Percentiles rank a stretch among this genome's conserved stretches.
These are phyloP conservation scores for Trichosporon coremiiforme DNA, from an alignment of 1,284 basidiomycete genomes.

Conservation along the genomic window DNA sequence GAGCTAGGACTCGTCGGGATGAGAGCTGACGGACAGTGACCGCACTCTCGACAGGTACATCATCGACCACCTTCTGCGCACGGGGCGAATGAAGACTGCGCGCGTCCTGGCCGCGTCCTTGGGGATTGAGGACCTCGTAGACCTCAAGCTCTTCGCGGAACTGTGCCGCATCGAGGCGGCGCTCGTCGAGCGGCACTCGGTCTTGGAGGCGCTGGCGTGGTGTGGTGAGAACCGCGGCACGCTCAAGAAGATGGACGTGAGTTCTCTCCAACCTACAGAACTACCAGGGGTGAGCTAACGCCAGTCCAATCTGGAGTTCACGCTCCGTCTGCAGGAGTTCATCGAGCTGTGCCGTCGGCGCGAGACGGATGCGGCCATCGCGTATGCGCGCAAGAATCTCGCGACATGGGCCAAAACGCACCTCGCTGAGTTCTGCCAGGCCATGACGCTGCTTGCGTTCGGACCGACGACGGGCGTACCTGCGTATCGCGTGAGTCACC, in stretches of 20 bases:
- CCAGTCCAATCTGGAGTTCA: slow-evolving; percentile 92
- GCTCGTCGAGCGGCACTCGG: slow-evolving; percentile 68
- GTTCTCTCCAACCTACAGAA: slow-evolving; percentile 33
- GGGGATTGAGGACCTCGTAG: slow-evolving; percentile 65
- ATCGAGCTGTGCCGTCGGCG: slow-evolving; percentile 80
- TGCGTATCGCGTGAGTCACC: slow-evolving; percentile 55
- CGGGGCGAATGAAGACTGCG: slow-evolving; percentile 50
- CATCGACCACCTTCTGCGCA: slow-evolving; percentile 83
- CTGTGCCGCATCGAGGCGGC: slow-evolving; percentile 82
- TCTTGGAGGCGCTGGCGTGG: slow-evolving; percentile 87
- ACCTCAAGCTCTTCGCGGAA: slow-evolving; percentile 88
- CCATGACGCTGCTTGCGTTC: slow-evolving; percentile 75
- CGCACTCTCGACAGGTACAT: slow-evolving; percentile 77
- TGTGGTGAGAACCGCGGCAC: slow-evolving; percentile 94
- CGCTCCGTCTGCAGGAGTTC: slow-evolving; percentile 91
- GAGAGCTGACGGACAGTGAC: slow-evolving; percentile 29
- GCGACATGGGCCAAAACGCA: slow-evolving; percentile 80
- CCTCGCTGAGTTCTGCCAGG: slow-evolving; percentile 72
- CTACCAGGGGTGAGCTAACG: background rate
- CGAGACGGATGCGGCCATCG: slow-evolving; percentile 75
- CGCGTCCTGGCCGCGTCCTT: slow-evolving; percentile 41
- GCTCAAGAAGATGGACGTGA: slow-evolving; percentile 83
- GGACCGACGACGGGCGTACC: slow-evolving; percentile 52
- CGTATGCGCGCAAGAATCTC: slow-evolving; percentile 80
- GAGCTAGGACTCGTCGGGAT: background rate